Evolutionary conservation across 495 filamentous ascomycete genomes (phyloP).

Genomic region (Hypoxylon trugodes): DNA sequence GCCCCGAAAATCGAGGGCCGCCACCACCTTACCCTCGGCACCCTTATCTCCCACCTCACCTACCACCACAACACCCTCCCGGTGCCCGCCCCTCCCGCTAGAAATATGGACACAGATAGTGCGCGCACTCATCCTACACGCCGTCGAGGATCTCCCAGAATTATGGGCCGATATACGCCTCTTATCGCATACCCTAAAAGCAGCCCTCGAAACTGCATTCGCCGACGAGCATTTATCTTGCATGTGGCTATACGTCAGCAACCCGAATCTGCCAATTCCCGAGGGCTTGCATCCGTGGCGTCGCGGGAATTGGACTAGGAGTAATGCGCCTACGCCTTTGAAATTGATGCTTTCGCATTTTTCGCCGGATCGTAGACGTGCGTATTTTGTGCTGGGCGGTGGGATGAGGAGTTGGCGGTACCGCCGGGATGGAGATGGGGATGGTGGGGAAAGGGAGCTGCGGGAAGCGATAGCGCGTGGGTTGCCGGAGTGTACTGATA

Average conservation of each 20-base stretch:
- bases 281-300: not conserved
- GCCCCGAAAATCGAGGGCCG: not conserved
- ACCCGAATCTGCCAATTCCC: not conserved
- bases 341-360: constrained; percentile 13
- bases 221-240: constrained; percentile 26
- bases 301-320: not conserved
- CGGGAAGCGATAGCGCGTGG: too few species aligned
- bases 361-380: constrained; percentile 20
- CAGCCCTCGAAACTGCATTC: constrained; percentile 26
- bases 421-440: too few species aligned
- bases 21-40: not conserved
- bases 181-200: constrained; percentile 25
- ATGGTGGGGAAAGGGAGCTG: too few species aligned
- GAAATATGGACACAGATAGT: constrained; percentile 35
- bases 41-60: too few species aligned
- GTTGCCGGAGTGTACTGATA: constrained; percentile 22
- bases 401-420: too few species aligned
- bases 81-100: constrained; percentile 27
- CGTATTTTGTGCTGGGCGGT: constrained; percentile 24
- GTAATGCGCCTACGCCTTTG: constrained; percentile 8
- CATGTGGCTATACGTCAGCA: constrained; percentile 22
- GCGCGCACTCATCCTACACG: constrained; percentile 15
- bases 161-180: constrained; percentile 20
- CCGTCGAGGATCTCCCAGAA: constrained; percentile 18
- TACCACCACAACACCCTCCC: not conserved